A percentile compares a stretch with the other conserved stretches of the same genome.
These are phyloP conservation scores for Candida jianshihensis DNA, from an alignment of 805 yeast genomes.

Conservation along the genomic window DNA sequence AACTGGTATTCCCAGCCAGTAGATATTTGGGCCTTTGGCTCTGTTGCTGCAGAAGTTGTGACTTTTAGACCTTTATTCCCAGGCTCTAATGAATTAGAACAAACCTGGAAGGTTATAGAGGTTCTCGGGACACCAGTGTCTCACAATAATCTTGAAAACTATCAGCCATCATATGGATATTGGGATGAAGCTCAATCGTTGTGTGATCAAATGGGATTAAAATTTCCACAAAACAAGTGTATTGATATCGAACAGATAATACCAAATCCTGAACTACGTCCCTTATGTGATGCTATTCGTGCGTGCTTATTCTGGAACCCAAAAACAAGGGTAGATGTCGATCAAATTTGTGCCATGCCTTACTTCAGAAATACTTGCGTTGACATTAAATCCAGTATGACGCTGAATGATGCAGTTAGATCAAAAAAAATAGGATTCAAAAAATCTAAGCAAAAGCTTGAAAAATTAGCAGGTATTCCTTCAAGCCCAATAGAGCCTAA, in stretches of 20 bases:
- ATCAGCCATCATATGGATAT: conserved; percentile 55
- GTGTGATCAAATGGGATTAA: conserved; percentile 47
- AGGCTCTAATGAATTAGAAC: conserved; percentile 75
- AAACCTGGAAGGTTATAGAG: conserved; percentile 59
- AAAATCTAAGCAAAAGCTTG: conserved; percentile 9
- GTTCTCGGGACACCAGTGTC: conserved; percentile 67
- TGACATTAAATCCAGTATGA: conserved; percentile 8
- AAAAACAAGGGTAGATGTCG: conserved; percentile 46
- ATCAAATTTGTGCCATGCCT: conserved; percentile 38
- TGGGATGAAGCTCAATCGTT: conserved; percentile 61
- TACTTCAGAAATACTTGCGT: conserved; percentile 46
- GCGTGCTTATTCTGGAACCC: conserved; percentile 77
- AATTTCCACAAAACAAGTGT: conserved; percentile 51
- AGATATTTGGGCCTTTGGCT: conserved; percentile 85
- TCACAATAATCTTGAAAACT: conserved; percentile 17
- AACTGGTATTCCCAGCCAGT: conserved; percentile 58
- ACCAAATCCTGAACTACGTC: conserved; percentile 35
- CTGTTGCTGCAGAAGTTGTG: conserved; percentile 68
- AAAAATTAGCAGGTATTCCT: conserved; percentile 12
- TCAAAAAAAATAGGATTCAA: neutral
- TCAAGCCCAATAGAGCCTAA: too few species aligned
- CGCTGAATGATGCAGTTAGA: neutral
- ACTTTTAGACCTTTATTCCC: conserved; percentile 77
- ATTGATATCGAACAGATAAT: conserved; percentile 37
- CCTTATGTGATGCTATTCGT: conserved; percentile 33